phyloP scores from a whole-genome alignment of 148 eudicot genomes.

The Rhododendron mucronatum region DNA sequence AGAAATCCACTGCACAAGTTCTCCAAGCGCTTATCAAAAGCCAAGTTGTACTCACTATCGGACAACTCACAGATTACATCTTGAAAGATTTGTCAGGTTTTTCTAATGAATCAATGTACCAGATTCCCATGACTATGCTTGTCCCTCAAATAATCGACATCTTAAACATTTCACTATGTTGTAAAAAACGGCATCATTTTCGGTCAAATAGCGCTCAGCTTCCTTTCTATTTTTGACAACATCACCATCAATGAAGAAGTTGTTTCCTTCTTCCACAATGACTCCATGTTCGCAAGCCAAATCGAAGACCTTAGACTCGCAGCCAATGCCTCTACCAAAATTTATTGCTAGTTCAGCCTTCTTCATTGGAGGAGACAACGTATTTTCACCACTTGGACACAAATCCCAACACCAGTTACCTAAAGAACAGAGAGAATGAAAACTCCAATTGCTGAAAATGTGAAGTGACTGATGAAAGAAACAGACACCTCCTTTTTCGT shows the following conservation, averaged over 20 bases:
- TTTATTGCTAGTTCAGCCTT: slow-evolving; percentile 62
- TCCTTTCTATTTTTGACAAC: slow-evolving; percentile 36
- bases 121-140: slow-evolving; percentile 7
- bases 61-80: not conserved
- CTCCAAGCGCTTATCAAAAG: not conserved
- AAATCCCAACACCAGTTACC: slow-evolving; percentile 70
- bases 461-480: not conserved
- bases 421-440: slow-evolving; percentile 13
- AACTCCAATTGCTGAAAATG: not conserved
- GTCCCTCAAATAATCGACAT: slow-evolving; percentile 43
- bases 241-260: slow-evolving; percentile 51
- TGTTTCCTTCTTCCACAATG: slow-evolving; percentile 48
- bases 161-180: slow-evolving; percentile 56
- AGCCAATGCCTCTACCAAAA: slow-evolving; percentile 74
- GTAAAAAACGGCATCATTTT: slow-evolving; percentile 40
- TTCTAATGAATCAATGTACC: too few relatives aligned
- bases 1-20: not conserved
- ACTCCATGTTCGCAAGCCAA: slow-evolving; percentile 76
- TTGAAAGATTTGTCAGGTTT: not conserved
- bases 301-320: slow-evolving; percentile 71
- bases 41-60: not conserved
- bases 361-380: slow-evolving; percentile 65
- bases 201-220: slow-evolving; percentile 54
- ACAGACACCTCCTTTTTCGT: too few relatives aligned
- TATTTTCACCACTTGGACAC: slow-evolving; percentile 86